These are phyloP conservation scores for Pseudogymnoascus sp. DNA, from an alignment of 2,329 filamentous ascomycete genomes.

Conservation along the genomic window DNA sequence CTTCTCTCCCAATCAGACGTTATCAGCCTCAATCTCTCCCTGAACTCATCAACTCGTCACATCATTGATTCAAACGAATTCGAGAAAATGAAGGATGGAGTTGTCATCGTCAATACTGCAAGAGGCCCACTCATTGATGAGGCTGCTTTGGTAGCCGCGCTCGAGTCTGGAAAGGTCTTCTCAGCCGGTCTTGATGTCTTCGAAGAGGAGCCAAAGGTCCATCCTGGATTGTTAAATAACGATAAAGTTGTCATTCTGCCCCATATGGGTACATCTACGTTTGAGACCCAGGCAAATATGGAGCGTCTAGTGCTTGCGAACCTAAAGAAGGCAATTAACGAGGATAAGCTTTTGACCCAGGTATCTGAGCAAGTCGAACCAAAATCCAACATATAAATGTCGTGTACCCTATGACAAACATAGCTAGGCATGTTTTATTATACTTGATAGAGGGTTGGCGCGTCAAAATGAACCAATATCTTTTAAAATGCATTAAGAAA, in stretches of 20 bases:
- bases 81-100: slow-evolving; percentile 65
- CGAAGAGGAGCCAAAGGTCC: slow-evolving; percentile 67
- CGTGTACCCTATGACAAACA: neutral
- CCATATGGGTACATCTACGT: slow-evolving; percentile 76
- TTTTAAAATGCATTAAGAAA: neutral
- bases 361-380: slow-evolving; percentile 9
- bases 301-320: slow-evolving; percentile 13
- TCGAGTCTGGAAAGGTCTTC: slow-evolving; percentile 58
- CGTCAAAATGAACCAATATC: neutral
- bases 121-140: slow-evolving; percentile 74
- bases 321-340: neutral
- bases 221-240: slow-evolving; percentile 64
- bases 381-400: neutral
- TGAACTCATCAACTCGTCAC: slow-evolving; percentile 65
- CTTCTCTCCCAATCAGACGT: slow-evolving; percentile 61
- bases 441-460: neutral
- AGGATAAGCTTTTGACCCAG: slow-evolving; percentile 10
- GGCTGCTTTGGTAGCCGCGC: slow-evolving; percentile 63
- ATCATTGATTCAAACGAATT: slow-evolving; percentile 63
- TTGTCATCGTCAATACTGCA: slow-evolving; percentile 72
- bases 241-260: slow-evolving; percentile 65
- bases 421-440: neutral
- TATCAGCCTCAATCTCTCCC: slow-evolving; percentile 65
- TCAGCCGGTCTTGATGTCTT: slow-evolving; percentile 70
- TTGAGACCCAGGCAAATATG: slow-evolving; percentile 38